Evolutionary conservation across 2,329 filamentous ascomycete genomes (phyloP), one percentile per base, ranked within the genome.

Genomic region (Cyphellophora europaea): DNA sequence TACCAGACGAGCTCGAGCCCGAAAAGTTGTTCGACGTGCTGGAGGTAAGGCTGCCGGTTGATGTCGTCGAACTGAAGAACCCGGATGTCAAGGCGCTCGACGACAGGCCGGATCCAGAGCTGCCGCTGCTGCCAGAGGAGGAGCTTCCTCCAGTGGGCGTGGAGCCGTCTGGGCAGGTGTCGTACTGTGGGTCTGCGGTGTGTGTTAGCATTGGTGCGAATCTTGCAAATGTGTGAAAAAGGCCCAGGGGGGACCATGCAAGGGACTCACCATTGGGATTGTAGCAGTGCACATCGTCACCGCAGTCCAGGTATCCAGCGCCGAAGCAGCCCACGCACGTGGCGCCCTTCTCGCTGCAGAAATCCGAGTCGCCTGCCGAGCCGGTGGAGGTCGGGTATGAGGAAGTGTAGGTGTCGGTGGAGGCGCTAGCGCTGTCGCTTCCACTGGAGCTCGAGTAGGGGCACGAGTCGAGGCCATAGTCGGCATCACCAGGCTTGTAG

Each of bases 401-500:
- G 5, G 33, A 31, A 8, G 36, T n/a, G 8, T 38, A 30, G 11
- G 27, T 37, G 17, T 33, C 11, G 15, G 30, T 42, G 3, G 30
- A n/a, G 11, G 16, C 6, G 2, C 23, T 11, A n/a, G n/a, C n/a
- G n/a, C n/a, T n/a, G n/a, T n/a, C n/a, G n/a, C n/a, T n/a, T n/a
- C n/a, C n/a, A n/a, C n/a, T n/a, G 5, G 27, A 27, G 18, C 30
- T 14, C 13, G 28, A 28, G 25, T 12, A 14, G 18, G 19, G 18
- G 34, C 43, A 46, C 5, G 40, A 39, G 23, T 46, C 43, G 11
- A 46, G 29, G 14, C 43, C 43, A 16, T 46, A 46, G 19, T 27
- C 11, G 11, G 18, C 6, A 27, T 43, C 40, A 21, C 41, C 43
- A 19, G 43, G 43, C 10, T 38, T 31, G 25, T 46, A 46, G 36